Conservation (phyloP, 2,329 filamentous ascomycete species). For the Phyllosticta capitalensis region DNA sequence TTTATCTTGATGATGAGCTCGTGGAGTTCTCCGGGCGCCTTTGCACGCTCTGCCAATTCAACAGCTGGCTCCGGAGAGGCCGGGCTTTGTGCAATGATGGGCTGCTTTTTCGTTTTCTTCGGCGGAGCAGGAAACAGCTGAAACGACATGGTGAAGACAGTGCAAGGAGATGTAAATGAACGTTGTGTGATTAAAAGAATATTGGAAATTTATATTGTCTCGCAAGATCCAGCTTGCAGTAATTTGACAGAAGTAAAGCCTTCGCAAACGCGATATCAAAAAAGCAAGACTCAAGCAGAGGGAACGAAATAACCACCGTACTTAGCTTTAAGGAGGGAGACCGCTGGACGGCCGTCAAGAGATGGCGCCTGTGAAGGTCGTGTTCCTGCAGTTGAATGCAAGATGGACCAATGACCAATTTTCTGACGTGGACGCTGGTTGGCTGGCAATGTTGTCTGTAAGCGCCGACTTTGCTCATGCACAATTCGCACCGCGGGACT, state of each 20-base stretch:
- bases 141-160: conserved; percentile 14
- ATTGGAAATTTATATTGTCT: not conserved
- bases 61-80: conserved; percentile 22
- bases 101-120: conserved; percentile 21
- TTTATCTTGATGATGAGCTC: conserved; percentile 32
- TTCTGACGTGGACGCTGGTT: not conserved
- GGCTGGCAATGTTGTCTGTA: not conserved
- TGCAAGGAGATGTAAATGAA: not conserved
- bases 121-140: conserved; percentile 31
- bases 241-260: not conserved
- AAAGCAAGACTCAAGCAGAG: not conserved
- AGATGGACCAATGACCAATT: not conserved
- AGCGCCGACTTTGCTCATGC: not conserved
- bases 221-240: conserved; percentile 8
- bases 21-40: conserved; percentile 26
- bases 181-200: conserved; percentile 5
- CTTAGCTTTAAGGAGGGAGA: not conserved
- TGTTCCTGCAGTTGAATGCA: not conserved
- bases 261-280: not conserved
- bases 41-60: conserved; percentile 23
- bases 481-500: not conserved
- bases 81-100: conserved; percentile 18
- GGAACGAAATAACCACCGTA: not conserved
- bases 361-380: not conserved
- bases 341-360: not conserved